Conservation (phyloP, 768 basidiomycete species). For the Xerocomellus amylosporus region DNA sequence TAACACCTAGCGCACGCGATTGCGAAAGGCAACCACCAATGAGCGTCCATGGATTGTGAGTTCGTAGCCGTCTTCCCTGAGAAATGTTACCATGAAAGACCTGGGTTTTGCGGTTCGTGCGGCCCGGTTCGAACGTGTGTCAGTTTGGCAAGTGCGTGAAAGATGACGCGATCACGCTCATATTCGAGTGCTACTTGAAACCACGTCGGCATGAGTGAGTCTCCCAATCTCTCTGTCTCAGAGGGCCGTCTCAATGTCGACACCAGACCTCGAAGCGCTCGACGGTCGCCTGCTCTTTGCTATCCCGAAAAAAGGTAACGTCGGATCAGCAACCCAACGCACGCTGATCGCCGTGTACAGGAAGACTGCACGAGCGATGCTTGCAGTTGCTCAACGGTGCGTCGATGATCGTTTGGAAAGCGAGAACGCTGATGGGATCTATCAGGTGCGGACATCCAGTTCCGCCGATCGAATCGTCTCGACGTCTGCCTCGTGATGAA, state of each 20-base stretch:
- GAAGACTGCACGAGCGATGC: constrained; percentile 89
- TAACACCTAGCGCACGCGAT: too few relatives aligned
- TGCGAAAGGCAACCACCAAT: too few relatives aligned
- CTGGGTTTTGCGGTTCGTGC: too few relatives aligned
- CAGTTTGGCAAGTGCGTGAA: neutral
- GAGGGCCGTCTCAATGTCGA: neutral
- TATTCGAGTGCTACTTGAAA: neutral
- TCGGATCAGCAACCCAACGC: neutral
- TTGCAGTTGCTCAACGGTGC: constrained; percentile 78
- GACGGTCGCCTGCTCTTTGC: constrained; percentile 89
- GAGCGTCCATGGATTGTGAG: too few relatives aligned
- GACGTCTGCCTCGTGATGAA: constrained; percentile 95
- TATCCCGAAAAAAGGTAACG: constrained; percentile 92
- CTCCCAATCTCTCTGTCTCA: fast-evolving
- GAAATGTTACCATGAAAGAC: too few relatives aligned
- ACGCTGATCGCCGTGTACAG: constrained; percentile 38
- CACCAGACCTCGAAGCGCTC: constrained; percentile 66
- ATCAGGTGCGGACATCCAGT: constrained; percentile 92
- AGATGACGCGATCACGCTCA: too few relatives aligned
- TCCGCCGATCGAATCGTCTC: constrained; percentile 79
- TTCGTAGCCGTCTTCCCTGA: too few relatives aligned
- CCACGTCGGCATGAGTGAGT: constrained; percentile 26
- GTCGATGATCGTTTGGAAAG: neutral
- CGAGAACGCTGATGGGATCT: neutral
- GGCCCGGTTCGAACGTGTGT: neutral